phyloP scores from a whole-genome alignment of 108 stramenopile genomes.

The Cyclotella choctawhatcheeana region DNA sequence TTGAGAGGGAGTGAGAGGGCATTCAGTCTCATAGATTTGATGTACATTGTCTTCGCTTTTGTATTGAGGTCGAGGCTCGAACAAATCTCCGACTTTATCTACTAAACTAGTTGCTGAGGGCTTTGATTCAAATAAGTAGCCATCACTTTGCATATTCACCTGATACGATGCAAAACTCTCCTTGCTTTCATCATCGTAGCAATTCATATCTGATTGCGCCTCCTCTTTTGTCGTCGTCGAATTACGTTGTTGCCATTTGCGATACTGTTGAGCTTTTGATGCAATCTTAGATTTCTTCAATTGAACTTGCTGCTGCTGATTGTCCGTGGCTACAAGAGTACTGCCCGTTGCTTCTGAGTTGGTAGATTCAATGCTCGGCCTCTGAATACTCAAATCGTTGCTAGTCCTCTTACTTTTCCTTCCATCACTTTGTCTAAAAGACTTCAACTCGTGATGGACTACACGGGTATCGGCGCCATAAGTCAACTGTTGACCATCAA shows the following conservation, averaged over 20 bases:
- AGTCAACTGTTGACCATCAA: background rate
- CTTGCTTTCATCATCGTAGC: background rate
- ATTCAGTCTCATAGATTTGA: background rate
- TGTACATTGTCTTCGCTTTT: background rate
- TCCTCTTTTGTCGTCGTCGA: background rate
- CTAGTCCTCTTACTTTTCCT: background rate
- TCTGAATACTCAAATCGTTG: background rate
- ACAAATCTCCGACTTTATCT: background rate
- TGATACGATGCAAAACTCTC: background rate
- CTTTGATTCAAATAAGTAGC: background rate
- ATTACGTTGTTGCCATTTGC: constrained; percentile 2
- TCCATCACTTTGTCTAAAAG: background rate
- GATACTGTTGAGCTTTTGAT: constrained; percentile 5
- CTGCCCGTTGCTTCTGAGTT: background rate
- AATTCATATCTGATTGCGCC: background rate
- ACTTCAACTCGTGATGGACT: background rate
- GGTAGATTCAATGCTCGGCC: constrained; percentile 2
- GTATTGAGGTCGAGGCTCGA: constrained; percentile 9
- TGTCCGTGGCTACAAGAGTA: background rate
- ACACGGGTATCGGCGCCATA: constrained; percentile 1
- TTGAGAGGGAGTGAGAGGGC: constrained; percentile 4
- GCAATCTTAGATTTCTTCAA: constrained; percentile 5
- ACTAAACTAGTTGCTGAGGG: background rate
- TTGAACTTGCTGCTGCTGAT: background rate
- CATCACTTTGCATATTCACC: background rate